Evolutionary conservation across 164 flowering plant species (phyloP).

Genomic region (Nelumbo lutea): DNA sequence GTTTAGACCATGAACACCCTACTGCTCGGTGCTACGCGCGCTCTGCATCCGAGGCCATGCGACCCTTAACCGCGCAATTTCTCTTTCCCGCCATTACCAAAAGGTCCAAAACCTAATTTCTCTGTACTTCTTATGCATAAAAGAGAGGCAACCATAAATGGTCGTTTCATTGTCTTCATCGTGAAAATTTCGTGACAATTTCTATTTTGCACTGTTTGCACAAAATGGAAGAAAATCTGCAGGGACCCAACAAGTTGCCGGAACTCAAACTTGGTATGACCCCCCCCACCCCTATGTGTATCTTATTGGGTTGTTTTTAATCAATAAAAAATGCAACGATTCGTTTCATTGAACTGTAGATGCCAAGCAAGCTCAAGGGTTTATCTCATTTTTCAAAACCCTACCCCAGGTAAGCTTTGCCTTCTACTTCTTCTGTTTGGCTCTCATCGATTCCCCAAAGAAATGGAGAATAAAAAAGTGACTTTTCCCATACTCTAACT

Average conservation of each 20-base stretch:
- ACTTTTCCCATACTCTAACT: slow-evolving; percentile 4
- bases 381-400: slow-evolving; percentile 85
- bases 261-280: slow-evolving; percentile 79
- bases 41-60: too few species aligned
- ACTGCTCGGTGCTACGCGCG: not conserved
- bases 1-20: not conserved
- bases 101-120: not conserved
- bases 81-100: slow-evolving; percentile 3
- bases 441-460: not conserved
- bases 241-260: slow-evolving; percentile 75
- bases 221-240: slow-evolving; percentile 43
- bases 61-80: not conserved
- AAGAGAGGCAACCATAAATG: too few species aligned
- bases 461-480: not conserved
- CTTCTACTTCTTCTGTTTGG: not conserved
- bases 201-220: not conserved
- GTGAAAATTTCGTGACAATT: not conserved
- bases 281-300: slow-evolving; percentile 14
- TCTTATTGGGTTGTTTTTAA: not conserved
- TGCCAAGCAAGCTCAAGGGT: slow-evolving; percentile 97
- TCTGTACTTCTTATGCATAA: not conserved
- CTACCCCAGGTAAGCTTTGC: slow-evolving; percentile 55
- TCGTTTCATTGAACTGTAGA: slow-evolving; percentile 33
- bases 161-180: not conserved
- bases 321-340: not conserved